phyloP scores from a whole-genome alignment of 106 monocot species.

The Phalaenopsis equestris region DNA sequence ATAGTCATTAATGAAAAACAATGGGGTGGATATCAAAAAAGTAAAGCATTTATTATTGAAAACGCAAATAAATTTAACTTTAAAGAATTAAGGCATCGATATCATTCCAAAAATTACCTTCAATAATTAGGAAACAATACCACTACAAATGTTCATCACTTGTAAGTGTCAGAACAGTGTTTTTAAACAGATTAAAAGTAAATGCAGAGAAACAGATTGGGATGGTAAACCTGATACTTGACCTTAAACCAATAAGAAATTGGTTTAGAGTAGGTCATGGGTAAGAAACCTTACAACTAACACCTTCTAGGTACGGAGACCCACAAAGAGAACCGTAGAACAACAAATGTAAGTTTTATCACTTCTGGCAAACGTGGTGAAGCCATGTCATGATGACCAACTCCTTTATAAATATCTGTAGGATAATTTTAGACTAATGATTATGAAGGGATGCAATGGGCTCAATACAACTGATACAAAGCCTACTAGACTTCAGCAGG shows the following conservation, averaged over 20 bases:
- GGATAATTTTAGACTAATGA: neutral
- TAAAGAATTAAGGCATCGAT: too few relatives aligned
- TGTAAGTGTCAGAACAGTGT: neutral
- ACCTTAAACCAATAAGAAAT: neutral
- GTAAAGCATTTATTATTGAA: neutral
- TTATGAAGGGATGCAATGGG: neutral
- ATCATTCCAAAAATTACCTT: neutral
- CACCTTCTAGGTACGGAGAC: neutral
- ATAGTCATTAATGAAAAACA: neutral
- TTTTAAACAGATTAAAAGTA: neutral
- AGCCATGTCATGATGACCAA: neutral
- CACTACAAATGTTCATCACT: neutral
- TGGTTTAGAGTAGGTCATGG: neutral
- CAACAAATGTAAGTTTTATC: neutral
- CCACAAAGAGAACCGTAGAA: neutral
- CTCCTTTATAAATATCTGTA: neutral
- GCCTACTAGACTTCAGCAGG: neutral
- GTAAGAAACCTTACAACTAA: neutral
- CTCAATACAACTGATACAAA: neutral
- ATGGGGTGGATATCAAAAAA: neutral
- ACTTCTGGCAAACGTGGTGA: neutral
- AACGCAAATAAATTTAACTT: neutral
- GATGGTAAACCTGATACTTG: neutral
- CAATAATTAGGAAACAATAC: too few relatives aligned
- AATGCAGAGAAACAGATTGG: neutral